phyloP scores from a whole-genome alignment of 768 basidiomycete species.

The Cytidiella melzeri region DNA sequence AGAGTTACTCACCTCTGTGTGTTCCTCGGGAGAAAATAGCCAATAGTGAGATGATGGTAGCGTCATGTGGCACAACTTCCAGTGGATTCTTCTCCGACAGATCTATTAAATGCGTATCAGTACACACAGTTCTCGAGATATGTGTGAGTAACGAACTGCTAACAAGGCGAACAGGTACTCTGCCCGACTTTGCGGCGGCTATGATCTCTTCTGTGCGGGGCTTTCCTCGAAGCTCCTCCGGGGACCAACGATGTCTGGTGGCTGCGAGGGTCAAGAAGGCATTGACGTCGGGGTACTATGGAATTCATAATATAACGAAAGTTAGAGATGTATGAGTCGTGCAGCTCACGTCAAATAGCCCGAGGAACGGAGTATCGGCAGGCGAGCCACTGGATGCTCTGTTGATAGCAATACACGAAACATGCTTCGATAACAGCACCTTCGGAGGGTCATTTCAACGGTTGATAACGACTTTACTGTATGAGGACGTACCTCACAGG shows the following conservation, averaged over 20 bases:
- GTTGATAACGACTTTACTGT: too few species aligned
- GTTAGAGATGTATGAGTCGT: background rate
- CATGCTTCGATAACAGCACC: conserved; percentile 58
- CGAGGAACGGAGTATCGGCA: conserved; percentile 30
- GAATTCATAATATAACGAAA: background rate
- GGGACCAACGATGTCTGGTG: conserved; percentile 60
- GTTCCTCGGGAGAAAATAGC: conserved; percentile 63
- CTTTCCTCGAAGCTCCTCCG: conserved; percentile 55
- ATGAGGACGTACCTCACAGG: conserved; percentile 67
- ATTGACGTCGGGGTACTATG: conserved; percentile 78
- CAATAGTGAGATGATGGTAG: conserved; percentile 57
- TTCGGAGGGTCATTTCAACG: conserved; percentile 21
- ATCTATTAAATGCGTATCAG: conserved; percentile 38
- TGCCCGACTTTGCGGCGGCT: conserved; percentile 65
- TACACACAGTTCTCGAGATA: background rate
- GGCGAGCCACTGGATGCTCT: conserved; percentile 23
- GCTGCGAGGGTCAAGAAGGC: conserved; percentile 83
- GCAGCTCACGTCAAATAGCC: conserved; percentile 68
- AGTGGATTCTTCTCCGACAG: conserved; percentile 83
- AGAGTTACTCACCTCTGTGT: conserved; percentile 51
- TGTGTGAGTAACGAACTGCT: conserved; percentile 44
- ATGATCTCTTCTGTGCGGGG: conserved; percentile 63
- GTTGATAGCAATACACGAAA: conserved; percentile 61
- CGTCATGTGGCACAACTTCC: conserved; percentile 53
- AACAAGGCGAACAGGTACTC: conserved; percentile 68